A percentile compares a stretch with the other conserved stretches of the same genome.
Conservation (phyloP, 2,329 filamentous ascomycete species). For the Thielaviopsis euricoi region DNA sequence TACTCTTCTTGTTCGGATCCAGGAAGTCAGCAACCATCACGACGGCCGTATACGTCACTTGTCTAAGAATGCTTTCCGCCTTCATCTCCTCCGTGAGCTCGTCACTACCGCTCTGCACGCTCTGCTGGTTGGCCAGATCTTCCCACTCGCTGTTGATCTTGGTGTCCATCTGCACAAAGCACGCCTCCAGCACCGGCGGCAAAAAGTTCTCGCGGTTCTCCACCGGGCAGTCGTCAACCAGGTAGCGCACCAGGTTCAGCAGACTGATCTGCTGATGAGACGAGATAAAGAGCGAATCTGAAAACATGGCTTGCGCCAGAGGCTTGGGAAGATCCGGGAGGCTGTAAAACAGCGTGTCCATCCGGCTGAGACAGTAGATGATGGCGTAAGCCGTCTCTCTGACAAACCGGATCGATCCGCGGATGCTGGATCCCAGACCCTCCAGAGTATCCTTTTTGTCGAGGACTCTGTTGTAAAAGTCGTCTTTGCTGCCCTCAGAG, state of each 20-base stretch:
- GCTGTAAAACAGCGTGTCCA: slow-evolving; percentile 84
- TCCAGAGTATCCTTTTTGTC: slow-evolving; percentile 81
- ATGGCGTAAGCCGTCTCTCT: slow-evolving; percentile 90
- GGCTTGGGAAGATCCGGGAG: slow-evolving; percentile 68
- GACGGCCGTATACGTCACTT: slow-evolving; percentile 82
- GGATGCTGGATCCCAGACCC: slow-evolving; percentile 82
- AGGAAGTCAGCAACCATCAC: slow-evolving; percentile 82
- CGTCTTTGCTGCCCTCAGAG: slow-evolving; percentile 85
- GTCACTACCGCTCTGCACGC: slow-evolving; percentile 49
- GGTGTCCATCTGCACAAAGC: slow-evolving; percentile 72
- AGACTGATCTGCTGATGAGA: slow-evolving; percentile 91
- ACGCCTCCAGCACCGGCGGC: slow-evolving; percentile 62
- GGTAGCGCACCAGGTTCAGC: slow-evolving; percentile 69
- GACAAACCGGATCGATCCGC: slow-evolving; percentile 75
- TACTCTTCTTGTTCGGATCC: slow-evolving; percentile 54
- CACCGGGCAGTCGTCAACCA: slow-evolving; percentile 84
- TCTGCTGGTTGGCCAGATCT: slow-evolving; percentile 48
- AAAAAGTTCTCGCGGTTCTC: slow-evolving; percentile 64
- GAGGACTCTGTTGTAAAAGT: slow-evolving; percentile 85
- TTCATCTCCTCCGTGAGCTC: slow-evolving; percentile 95
- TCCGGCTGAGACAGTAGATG: slow-evolving; percentile 77
- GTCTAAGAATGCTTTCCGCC: slow-evolving; percentile 82
- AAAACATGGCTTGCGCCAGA: slow-evolving; percentile 69
- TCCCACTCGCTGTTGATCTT: slow-evolving; percentile 86
- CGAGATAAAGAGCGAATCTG: slow-evolving; percentile 66